Base-by-base conservation (phyloP, 164 flowering plant species). In the Dillenia turbinata region DNA sequence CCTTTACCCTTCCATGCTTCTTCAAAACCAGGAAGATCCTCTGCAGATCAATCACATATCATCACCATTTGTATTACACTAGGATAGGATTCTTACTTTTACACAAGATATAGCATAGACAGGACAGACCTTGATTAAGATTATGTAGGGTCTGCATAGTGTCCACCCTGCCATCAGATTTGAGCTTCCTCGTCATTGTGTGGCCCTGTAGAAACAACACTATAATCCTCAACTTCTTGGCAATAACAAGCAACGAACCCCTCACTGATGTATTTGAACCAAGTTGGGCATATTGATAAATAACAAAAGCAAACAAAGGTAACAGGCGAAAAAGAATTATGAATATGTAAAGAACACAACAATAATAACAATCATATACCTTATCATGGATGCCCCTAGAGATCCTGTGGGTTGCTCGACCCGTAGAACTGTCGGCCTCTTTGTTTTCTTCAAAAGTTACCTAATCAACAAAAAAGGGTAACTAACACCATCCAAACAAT, bases 111-210 rank as follows among this genome's bases (percentile, higher is more conserved):
- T 17, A 52, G 6, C 6, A 8, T 65, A 78, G 79, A 73, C 33
- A 26, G 22, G 52, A 56, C 72, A 57, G 65, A 94, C 97, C 95
- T 87, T 89, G 86, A 58, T 85, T 64, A 52, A 94, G 52, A 69
- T 92, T 94, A 74, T 94, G 97, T 51, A 94, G 66, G 4, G 84
- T 82, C 69, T 91, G 96, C 73, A 76, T 49, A 1, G 84, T 80
- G n/a, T 86, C 89, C 56, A 94, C 96, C 60, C 76, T 83, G 2
- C 99, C 99, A 82, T 86, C 90, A 9, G 97, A 61, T 44, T 78
- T 74, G 19, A 94, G 92, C 76, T 78, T 92, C 79, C 92, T 85
- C 19, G 85, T 84, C 17, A 89, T 75, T 0, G 97, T 77, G 69
- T 88, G 99, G 1, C 94, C 97, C 99, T 94, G 59, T 62, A 73